Evolutionary conservation across 208 protist genomes (phyloP), one percentile per base, ranked within the genome.

Genomic region (Endotrypanum monterogeii): DNA sequence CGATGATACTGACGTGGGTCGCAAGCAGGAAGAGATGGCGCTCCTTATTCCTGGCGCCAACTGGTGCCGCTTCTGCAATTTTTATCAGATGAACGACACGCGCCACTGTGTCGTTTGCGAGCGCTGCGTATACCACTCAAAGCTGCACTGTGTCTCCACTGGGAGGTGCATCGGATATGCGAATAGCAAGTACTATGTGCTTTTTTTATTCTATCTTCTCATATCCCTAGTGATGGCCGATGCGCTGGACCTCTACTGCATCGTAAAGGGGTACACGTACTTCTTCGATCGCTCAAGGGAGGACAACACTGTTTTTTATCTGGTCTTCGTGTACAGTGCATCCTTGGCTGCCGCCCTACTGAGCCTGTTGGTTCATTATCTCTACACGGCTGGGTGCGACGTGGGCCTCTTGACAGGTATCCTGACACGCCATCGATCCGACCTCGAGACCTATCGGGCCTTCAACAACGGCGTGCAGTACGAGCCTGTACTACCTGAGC

Each of bases 121-220:
- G 39, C 78, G 75, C 32, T 98, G 96, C 70, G 82, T 97, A 23
- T 83, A 82, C 55, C 68, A 71, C 37, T 87, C 88, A 63, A 86
- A 96, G 66, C 77, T 95, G 73, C 96, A 98, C 80, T 96, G 89
- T 68, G 52, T 80, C 61, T 97, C 82, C 83, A 82, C 96, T 30
- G 90, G 89, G 65, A 78, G 82, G 39, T 98, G 96, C 65, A 83
- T 97, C 51, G 93, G 90, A 16, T 71, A 78, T 30, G 81, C 87
- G 14, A 98, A 97, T 78, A 74, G 80, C 48, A 96, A 96, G 77
- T 88, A 76, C 61, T 94, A 95, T 72, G 71, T 97, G 23, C 83
- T 97, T 37, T 86, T 82, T 37, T 73, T 86, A n/a, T 73, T 82
- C 23, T 82, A 82, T 50, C 37, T 80, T 11, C n/a, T 66, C 9